phyloP scores from a whole-genome alignment of 2,329 filamentous ascomycete species.

The Neofusicoccum sp. region DNA sequence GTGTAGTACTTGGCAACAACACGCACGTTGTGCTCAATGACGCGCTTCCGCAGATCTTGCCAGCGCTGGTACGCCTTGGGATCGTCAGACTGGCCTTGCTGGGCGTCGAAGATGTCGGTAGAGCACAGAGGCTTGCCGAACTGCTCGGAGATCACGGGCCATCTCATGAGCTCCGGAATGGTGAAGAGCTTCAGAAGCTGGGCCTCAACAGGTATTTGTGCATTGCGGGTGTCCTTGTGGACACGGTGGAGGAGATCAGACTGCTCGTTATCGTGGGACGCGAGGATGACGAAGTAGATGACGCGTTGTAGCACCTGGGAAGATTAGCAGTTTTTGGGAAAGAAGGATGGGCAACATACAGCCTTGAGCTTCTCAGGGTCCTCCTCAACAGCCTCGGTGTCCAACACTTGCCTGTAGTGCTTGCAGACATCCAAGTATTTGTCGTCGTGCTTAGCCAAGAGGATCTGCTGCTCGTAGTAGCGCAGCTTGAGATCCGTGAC shows the following conservation, averaged over 20 bases:
- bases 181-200: constrained; percentile 94
- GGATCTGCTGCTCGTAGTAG: constrained; percentile 98
- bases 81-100: constrained; percentile 66
- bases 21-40: constrained; percentile 98
- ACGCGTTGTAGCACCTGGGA: constrained; percentile 83
- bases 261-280: constrained; percentile 97
- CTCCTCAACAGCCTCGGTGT: constrained; percentile 93
- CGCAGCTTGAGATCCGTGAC: constrained; percentile 94
- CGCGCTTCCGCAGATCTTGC: constrained; percentile 94
- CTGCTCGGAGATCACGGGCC: constrained; percentile 87
- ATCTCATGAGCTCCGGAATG: constrained; percentile 94
- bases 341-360: constrained; percentile 51
- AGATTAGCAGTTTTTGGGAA: constrained; percentile 23
- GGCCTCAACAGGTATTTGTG: constrained; percentile 76
- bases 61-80: constrained; percentile 83
- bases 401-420: constrained; percentile 93
- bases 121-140: constrained; percentile 86
- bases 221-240: constrained; percentile 79
- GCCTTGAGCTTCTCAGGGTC: constrained; percentile 83
- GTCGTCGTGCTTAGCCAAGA: constrained; percentile 91
- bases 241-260: constrained; percentile 95
- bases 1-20: constrained; percentile 99
- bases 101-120: constrained; percentile 85
- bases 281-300: constrained; percentile 96
- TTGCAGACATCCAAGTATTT: constrained; percentile 99